These are phyloP conservation scores for Mucor irregularis DNA, from an alignment of 371 early-diverging fungal species.

Conservation along the genomic window DNA sequence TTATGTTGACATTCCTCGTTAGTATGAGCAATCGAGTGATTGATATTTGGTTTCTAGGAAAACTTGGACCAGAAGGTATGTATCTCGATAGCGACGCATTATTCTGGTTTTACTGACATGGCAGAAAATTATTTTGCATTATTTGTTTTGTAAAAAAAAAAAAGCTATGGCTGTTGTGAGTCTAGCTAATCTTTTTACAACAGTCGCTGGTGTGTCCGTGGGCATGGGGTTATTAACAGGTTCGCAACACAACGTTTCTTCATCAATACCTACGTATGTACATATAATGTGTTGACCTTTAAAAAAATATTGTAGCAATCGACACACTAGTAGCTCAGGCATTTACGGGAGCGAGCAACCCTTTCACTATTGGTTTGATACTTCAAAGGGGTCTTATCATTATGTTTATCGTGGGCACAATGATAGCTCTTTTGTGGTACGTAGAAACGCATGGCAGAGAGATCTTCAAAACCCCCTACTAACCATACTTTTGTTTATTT, in stretches of 20 bases:
- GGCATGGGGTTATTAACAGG: constrained; percentile 45
- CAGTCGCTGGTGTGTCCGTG: constrained; percentile 35
- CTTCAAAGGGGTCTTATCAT: constrained; percentile 39
- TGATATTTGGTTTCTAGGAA: constrained; percentile 42
- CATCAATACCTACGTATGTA: not conserved
- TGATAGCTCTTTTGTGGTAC: constrained; percentile 33
- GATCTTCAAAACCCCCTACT: not conserved
- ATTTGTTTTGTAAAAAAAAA: no score
- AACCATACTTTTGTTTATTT: not conserved
- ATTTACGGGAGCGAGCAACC: constrained; percentile 38
- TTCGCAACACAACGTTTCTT: constrained; percentile 1
- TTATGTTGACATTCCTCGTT: constrained; percentile 31
- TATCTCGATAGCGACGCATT: no score
- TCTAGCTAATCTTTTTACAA: constrained; percentile 33
- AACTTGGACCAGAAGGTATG: constrained; percentile 6
- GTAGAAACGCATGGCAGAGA: not conserved
- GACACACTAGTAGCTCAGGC: constrained; percentile 51
- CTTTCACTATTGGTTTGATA: constrained; percentile 37
- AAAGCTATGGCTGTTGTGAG: constrained; percentile 41
- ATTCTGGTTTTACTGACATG: not conserved
- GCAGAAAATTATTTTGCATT: not conserved
- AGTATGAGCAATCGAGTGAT: constrained; percentile 29
- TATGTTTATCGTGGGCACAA: constrained; percentile 25
- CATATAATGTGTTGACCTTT: not conserved
- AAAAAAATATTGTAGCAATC: constrained; percentile 27